Conservation (phyloP, 2,329 filamentous ascomycete species). For the Aspergillus pseudonomiae region DNA sequence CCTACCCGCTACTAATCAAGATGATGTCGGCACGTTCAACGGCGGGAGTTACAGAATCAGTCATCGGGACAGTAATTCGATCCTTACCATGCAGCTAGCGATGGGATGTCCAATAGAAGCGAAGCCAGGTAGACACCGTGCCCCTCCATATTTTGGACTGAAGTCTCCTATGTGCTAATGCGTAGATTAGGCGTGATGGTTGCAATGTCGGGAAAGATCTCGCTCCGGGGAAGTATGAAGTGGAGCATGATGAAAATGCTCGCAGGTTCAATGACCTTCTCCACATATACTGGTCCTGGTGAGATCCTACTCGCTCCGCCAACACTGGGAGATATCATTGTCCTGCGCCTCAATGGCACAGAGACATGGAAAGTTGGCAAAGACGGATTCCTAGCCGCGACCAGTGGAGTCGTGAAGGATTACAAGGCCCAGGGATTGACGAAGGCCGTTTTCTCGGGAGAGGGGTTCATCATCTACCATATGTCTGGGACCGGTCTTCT, state of each 20-base stretch:
- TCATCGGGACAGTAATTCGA: constrained; percentile 87
- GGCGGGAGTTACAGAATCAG: constrained; percentile 92
- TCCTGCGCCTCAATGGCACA: constrained; percentile 70
- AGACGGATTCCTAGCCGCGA: constrained; percentile 83
- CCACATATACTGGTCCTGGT: constrained; percentile 84
- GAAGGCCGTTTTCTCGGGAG: constrained; percentile 92
- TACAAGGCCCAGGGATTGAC: constrained; percentile 82
- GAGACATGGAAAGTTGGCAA: constrained; percentile 78
- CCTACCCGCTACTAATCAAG: constrained; percentile 58
- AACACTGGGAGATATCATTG: constrained; percentile 81
- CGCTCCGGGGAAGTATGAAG: constrained; percentile 78
- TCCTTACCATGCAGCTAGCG: constrained; percentile 85
- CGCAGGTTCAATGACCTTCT: constrained; percentile 75
- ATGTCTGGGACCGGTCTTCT: constrained; percentile 78
- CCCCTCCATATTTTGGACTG: too few relatives aligned
- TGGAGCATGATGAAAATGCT: constrained; percentile 93
- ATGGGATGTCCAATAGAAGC: constrained; percentile 81
- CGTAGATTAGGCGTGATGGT: constrained; percentile 48
- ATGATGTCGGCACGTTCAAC: constrained; percentile 96
- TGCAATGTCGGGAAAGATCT: constrained; percentile 88
- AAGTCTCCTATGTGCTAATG: too few relatives aligned
- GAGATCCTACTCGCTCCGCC: constrained; percentile 83
- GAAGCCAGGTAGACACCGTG: constrained; percentile 60
- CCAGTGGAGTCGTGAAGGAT: constrained; percentile 84
- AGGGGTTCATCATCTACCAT: constrained; percentile 89